Percentiles rank a stretch among this genome's conserved stretches.
phyloP scores from a whole-genome alignment of 1,139 yeast genomes.

The Kurtzmaniella quercitrusa region DNA sequence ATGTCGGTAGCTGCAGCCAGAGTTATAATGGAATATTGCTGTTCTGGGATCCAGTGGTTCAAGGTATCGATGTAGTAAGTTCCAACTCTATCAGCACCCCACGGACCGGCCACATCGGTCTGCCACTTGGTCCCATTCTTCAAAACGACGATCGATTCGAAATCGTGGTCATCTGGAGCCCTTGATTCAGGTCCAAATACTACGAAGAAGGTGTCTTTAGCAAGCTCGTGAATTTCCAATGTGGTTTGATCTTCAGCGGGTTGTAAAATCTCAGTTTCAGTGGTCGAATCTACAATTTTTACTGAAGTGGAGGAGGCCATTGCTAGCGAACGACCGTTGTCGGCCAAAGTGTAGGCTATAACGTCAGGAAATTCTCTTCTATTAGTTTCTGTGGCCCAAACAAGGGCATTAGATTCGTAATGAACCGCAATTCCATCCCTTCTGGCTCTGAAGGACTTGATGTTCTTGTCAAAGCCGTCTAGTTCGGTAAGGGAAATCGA shows the following conservation, averaged over 20 bases:
- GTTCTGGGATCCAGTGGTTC: conserved; percentile 36
- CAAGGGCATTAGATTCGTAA: conserved; percentile 9
- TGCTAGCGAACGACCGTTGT: neutral
- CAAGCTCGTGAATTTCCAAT: conserved; percentile 10
- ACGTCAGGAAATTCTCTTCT: neutral
- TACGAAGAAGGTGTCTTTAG: conserved; percentile 17
- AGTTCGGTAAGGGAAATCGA: neutral
- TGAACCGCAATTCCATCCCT: conserved; percentile 9
- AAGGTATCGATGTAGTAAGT: conserved; percentile 44
- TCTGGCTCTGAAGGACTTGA: neutral
- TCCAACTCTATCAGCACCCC: conserved; percentile 49
- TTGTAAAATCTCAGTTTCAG: conserved; percentile 3
- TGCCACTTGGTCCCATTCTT: conserved; percentile 16
- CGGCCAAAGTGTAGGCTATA: neutral
- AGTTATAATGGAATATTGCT: conserved; percentile 39
- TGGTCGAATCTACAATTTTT: neutral
- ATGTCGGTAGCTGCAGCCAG: conserved; percentile 65
- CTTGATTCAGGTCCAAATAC: conserved; percentile 19
- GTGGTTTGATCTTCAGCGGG: conserved; percentile 4
- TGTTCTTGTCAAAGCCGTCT: neutral
- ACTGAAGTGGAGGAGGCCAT: neutral
- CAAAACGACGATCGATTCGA: conserved; percentile 13
- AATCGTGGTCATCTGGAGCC: conserved; percentile 19
- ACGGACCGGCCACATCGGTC: conserved; percentile 56
- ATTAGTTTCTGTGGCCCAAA: neutral